Conservation (phyloP, 208 protist genomes). For the Tritrichomonas musculus region DNA sequence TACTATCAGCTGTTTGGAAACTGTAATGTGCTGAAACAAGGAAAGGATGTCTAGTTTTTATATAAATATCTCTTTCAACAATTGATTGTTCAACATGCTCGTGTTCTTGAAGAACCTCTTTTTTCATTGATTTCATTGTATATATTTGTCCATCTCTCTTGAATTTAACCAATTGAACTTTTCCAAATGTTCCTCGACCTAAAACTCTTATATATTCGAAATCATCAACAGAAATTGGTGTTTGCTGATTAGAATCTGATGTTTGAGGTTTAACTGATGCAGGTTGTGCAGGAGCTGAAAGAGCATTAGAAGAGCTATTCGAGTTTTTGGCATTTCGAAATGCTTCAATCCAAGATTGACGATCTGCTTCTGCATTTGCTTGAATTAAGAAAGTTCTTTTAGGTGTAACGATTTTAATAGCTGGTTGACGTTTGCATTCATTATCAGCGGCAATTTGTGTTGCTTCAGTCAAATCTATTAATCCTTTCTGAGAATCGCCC, state of each 20-base stretch:
- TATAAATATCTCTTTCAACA: neutral
- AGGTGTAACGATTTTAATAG: neutral
- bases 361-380: no score
- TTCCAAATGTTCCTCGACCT: neutral
- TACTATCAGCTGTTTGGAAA: constrained; percentile 48
- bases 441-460: neutral
- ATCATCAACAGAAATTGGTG: constrained; percentile 5
- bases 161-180: neutral
- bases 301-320: no score
- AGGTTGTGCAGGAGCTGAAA: no score
- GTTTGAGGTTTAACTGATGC: no score
- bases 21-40: constrained; percentile 42
- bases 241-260: no score
- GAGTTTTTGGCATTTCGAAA: no score
- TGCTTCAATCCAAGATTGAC: no score
- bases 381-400: neutral
- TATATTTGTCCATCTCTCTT: neutral
- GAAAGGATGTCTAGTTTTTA: constrained; percentile 38
- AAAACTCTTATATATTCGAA: neutral
- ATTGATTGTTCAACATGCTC: constrained; percentile 13
- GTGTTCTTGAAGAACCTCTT: neutral
- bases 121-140: neutral
- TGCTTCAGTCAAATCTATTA: neutral
- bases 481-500: neutral
- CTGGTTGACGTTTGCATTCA: neutral